Evolutionary conservation across 225 moss, liverwort and hornwort genomes (phyloP).

Genomic region (Pseudoscleropodium purum): DNA sequence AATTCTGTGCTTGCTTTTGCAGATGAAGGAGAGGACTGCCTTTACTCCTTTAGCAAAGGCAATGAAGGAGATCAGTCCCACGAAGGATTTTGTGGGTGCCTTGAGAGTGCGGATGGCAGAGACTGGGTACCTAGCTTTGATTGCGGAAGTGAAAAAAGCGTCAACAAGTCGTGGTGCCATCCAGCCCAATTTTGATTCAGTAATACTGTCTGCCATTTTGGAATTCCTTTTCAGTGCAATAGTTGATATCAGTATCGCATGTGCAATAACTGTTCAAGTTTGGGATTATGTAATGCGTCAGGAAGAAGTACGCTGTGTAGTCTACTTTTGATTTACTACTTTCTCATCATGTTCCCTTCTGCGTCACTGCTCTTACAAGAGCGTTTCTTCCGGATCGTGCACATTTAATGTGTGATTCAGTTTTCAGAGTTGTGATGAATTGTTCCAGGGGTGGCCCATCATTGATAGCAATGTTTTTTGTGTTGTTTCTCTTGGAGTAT

Average conservation of each 20-base stretch:
- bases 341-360: not conserved
- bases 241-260: not conserved
- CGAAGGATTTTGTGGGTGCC: constrained; percentile 69
- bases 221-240: not conserved
- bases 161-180: constrained; percentile 96
- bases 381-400: not conserved
- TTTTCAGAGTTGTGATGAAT: not conserved
- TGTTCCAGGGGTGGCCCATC: not conserved
- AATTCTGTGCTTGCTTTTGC: not conserved
- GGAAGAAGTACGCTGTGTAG: not conserved
- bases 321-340: not conserved
- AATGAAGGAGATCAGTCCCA: constrained; percentile 34
- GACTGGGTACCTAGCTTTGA: constrained; percentile 75
- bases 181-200: constrained; percentile 94
- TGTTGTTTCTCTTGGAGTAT: not conserved
- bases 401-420: not conserved
- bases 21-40: constrained; percentile 85
- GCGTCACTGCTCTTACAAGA: not conserved
- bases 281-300: not conserved
- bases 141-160: constrained; percentile 98
- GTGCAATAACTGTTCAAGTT: not conserved
- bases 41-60: constrained; percentile 48
- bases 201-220: constrained; percentile 15
- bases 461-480: not conserved
- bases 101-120: constrained; percentile 60